Evolutionary conservation across 2,329 filamentous ascomycete genomes (phyloP).

Genomic region (Fusarium phyllophilum): DNA sequence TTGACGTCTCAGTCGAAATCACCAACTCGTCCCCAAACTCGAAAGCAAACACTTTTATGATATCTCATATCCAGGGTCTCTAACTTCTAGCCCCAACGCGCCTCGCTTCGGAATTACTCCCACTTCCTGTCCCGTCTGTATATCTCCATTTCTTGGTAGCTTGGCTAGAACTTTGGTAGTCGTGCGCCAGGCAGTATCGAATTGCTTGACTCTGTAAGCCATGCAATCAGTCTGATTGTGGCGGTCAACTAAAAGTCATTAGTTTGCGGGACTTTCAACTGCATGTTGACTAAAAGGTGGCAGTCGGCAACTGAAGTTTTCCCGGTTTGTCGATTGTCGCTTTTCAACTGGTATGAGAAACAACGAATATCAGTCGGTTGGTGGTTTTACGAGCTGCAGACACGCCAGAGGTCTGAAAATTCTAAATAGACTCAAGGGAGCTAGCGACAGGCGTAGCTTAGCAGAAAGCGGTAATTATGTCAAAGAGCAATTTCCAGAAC

Average conservation of each 20-base stretch:
- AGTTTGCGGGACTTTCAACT: constrained; percentile 8
- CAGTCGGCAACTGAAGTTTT: background rate
- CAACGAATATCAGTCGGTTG: background rate
- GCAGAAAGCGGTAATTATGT: background rate
- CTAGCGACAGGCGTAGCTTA: background rate
- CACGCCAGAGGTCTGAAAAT: background rate
- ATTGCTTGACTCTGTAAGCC: background rate
- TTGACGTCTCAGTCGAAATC: background rate
- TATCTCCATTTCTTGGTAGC: background rate
- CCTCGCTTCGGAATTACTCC: constrained; percentile 12
- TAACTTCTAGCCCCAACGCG: background rate
- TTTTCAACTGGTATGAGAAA: background rate
- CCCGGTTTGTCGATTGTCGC: background rate
- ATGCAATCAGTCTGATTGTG: constrained; percentile 8
- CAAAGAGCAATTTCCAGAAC: background rate
- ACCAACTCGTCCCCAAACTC: background rate
- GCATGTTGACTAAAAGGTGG: background rate
- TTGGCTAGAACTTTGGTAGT: background rate
- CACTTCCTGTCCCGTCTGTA: background rate
- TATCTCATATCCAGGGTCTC: background rate
- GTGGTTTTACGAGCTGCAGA: background rate
- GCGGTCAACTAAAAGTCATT: background rate
- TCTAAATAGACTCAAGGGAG: constrained; percentile 6
- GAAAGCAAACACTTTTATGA: background rate
- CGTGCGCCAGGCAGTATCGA: background rate